phyloP scores from a whole-genome alignment of 192 early-diverging fungal species.

The Diversispora epigaea region DNA sequence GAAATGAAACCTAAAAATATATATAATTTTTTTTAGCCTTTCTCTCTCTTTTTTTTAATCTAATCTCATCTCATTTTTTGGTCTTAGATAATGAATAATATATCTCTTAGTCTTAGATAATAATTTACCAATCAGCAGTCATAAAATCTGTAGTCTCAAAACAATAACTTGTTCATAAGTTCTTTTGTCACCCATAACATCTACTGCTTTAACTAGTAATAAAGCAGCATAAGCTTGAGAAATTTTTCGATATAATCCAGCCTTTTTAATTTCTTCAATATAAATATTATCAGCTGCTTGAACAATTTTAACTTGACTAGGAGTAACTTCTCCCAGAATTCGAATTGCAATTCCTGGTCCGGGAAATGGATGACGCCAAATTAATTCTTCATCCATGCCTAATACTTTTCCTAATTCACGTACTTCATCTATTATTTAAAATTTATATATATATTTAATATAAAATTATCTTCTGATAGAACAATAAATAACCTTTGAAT shows the following conservation, averaged over 20 bases:
- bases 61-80: too few species aligned
- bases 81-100: not conserved
- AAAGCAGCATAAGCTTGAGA: slow-evolving; percentile 97
- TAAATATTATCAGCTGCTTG: slow-evolving; percentile 95
- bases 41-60: too few species aligned
- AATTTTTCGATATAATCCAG: slow-evolving; percentile 94
- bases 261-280: slow-evolving; percentile 99
- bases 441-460: not conserved
- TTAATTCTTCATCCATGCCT: slow-evolving; percentile 87
- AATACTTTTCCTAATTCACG: slow-evolving; percentile 91
- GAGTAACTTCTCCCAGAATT: slow-evolving; percentile 94
- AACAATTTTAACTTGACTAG: slow-evolving; percentile 90
- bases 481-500: slow-evolving; percentile 66
- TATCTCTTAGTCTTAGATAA: not conserved
- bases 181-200: slow-evolving; percentile 98
- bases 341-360: slow-evolving; percentile 99
- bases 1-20: slow-evolving; percentile 64
- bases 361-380: slow-evolving; percentile 99
- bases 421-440: slow-evolving; percentile 76
- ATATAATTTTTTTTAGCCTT: too few species aligned
- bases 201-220: slow-evolving; percentile 91
- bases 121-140: slow-evolving; percentile 85
- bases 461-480: not conserved
- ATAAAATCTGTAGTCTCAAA: slow-evolving; percentile 95
- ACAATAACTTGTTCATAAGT: slow-evolving; percentile 99